Evolutionary conservation across 306 rosid species (phyloP).

Genomic region (Cotoneaster glaucophyllus): DNA sequence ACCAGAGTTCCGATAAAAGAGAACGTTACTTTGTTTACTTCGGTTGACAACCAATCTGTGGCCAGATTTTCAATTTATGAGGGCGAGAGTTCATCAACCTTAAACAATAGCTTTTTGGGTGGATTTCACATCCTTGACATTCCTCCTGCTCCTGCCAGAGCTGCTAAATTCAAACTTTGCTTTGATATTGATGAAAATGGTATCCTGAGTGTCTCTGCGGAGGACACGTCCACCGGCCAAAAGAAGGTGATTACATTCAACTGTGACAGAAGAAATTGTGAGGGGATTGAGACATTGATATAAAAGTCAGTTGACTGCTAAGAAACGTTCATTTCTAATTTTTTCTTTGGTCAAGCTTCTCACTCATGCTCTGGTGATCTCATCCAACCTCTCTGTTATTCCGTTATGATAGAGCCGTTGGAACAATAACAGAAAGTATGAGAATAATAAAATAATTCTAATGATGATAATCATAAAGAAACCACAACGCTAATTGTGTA

Average conservation of each 20-base stretch:
- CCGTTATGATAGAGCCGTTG: too few species aligned
- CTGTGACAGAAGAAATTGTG: neutral
- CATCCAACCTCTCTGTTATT: too few species aligned
- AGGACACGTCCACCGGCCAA: neutral
- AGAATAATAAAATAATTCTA: too few species aligned
- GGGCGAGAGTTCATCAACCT: neutral
- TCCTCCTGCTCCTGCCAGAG: neutral
- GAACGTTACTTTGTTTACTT: neutral
- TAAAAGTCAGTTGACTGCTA: too few species aligned
- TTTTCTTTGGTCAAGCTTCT: too few species aligned
- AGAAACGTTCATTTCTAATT: too few species aligned
- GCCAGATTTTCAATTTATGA: neutral
- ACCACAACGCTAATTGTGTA: too few species aligned
- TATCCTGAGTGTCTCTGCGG: neutral
- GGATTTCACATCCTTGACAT: neutral
- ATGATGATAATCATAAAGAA: too few species aligned
- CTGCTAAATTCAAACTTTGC: neutral
- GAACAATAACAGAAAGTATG: too few species aligned
- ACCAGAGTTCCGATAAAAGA: neutral
- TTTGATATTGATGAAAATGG: neutral
- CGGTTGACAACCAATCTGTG: neutral
- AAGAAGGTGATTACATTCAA: neutral
- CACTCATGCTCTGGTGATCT: too few species aligned
- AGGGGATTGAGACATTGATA: neutral
- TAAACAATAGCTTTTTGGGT: neutral